Base-by-base conservation (phyloP, 2,329 filamentous ascomycete species). In the Ascochyta rabiei region DNA sequence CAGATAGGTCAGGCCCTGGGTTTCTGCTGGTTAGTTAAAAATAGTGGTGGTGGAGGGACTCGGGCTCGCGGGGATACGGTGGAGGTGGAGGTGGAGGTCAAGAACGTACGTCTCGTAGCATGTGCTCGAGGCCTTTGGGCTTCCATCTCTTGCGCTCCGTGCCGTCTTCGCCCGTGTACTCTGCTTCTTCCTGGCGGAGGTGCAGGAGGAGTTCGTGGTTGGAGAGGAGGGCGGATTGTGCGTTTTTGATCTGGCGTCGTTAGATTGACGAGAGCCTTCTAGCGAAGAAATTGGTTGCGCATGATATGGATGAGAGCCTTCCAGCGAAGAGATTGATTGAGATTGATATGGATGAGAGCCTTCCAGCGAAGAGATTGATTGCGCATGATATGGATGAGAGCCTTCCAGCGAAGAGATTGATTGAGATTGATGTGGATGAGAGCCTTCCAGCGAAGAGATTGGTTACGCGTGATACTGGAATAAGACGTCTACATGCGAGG, bases 171-270 rank as follows among this genome's bases (percentile, higher is more conserved):
- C 66, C 67, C 8, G 54, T 58, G 57, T 76, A 74, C 51, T 74
- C 70, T 52, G 68, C 69, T 30, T 68, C 64, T 64, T 73, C 68
- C 43, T 63, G 47, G 33, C 58, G 67, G 23, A 75, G 66, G 63
- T 75, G 72, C 18, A 71, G 64, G 66, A 86, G 87, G 60, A 91
- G 88, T 79, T 91, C 89, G 61, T 84, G 88, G 73, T 91, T 91
- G 71, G 86, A 85, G 67, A 92, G 79, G 37, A 87, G 81, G 5
- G 87, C 87, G 26, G 85, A 85, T 70, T 91, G 87, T 3, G 88
- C 80, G 68, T 89, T 88, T 64, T 91, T 77, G 68, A 92, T 84
- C 82, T 90, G 49, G 24, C 7, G 30, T 40, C 15, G 42, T 41
- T 33, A 6, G 18, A 28, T 5, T 21, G 16, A 6, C 31, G n/a